Base-by-base conservation (phyloP, 2,329 filamentous ascomycete species). In the Pyricularia pennisetigena region DNA sequence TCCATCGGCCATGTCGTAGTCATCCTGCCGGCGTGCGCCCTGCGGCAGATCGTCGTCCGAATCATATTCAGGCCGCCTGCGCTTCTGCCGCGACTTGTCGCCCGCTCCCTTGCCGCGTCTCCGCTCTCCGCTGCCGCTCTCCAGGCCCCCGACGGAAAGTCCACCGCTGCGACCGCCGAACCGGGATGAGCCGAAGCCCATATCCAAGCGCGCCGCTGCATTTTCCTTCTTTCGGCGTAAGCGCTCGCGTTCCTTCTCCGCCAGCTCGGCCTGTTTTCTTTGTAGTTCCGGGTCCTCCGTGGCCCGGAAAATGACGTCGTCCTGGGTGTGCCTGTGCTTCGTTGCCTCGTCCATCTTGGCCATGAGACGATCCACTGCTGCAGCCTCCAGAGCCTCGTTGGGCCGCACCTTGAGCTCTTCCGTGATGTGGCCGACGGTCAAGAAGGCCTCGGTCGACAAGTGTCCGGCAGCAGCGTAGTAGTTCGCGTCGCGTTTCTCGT, bases 1-100 rank as follows among this genome's bases (percentile, higher is more conserved):
- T 69, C 90, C 91, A 74, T 94, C 91, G 41, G 90, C 90, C 75
- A 90, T 84, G 70, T 94, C 91, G 75, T 94, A 94, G 72, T 92
- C 90, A 71, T 94, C 90, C 69, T 89, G 85, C 67, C 86, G 85
- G 35, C 84, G 83, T 64, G 81, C 81, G 35, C 87, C 86, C 54
- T 85, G 83, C 20, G 87, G 86, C 49, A 88, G 82, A 69, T 91
- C 90, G 72, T 92, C 90, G 73, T 93, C 91, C 9, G 92, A 92
- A 73, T 94, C 90, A 70, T 92, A 91, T 72, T 91, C 90, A 69
- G 83, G 81, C 57, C 83, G 82, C 35, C 82, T 82, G 73, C 83
- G 81, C 78, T 85, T 86, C 64, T 80, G 78, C 71, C 84, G 85
- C 32, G 79, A 77, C 28, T 32, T 57, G 14, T 79, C 77, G 12